phyloP scores from a whole-genome alignment of 208 protist species.

The Novymonas esmeraldas region DNA sequence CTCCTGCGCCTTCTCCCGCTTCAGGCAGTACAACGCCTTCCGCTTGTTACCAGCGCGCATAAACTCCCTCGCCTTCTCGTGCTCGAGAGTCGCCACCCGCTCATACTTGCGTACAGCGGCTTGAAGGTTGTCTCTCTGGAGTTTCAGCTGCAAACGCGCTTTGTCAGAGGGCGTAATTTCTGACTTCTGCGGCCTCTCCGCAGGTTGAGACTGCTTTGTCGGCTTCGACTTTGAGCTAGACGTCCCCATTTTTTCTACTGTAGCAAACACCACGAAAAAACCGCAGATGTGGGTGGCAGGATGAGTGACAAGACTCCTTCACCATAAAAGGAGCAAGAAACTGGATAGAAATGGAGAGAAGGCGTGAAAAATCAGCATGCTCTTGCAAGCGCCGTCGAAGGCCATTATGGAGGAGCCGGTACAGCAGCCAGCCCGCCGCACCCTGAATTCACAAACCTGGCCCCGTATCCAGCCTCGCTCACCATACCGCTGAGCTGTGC shows the following conservation, averaged over 20 bases:
- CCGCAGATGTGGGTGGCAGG: no score
- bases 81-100: conserved; percentile 46
- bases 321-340: no score
- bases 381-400: no score
- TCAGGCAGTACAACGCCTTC: conserved; percentile 85
- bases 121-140: conserved; percentile 77
- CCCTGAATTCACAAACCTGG: no score
- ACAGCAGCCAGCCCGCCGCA: no score
- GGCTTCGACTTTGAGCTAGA: conserved; percentile 16
- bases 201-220: not conserved
- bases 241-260: conserved; percentile 22
- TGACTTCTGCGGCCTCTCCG: conserved; percentile 13
- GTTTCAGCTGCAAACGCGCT: conserved; percentile 78
- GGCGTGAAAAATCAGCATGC: no score
- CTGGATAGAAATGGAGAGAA: no score
- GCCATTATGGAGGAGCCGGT: no score
- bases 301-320: no score
- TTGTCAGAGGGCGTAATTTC: conserved; percentile 72
- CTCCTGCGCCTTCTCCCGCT: conserved; percentile 63
- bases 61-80: conserved; percentile 69
- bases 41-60: conserved; percentile 66
- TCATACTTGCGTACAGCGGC: conserved; percentile 78
- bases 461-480: no score
- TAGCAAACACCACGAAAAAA: no score
- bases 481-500: no score